phyloP scores from a whole-genome alignment of 805 yeast species.

The Diddensiella caesifluorescens region DNA sequence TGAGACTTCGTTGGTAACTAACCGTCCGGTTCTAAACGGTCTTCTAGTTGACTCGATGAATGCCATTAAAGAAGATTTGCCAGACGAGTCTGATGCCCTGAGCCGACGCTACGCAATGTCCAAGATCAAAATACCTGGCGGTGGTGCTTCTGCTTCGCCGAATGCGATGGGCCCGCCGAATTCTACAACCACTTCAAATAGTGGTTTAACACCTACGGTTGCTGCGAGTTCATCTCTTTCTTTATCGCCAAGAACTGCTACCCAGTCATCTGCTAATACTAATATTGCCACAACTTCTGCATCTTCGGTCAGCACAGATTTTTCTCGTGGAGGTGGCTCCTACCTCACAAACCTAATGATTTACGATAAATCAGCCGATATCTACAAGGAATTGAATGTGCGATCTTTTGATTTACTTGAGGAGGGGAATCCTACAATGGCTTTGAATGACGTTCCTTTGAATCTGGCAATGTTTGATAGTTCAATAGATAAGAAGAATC shows the following conservation, averaged over 20 bases:
- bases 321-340: not conserved
- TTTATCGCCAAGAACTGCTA: not conserved
- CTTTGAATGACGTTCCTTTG: conserved; percentile 49
- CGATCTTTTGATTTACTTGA: conserved; percentile 55
- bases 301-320: not conserved
- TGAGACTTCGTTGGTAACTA: conserved; percentile 14
- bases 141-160: not conserved
- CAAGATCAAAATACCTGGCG: not conserved
- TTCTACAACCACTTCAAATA: not conserved
- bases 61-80: conserved; percentile 12
- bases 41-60: conserved; percentile 19
- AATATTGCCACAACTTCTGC: not conserved
- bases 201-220: not conserved
- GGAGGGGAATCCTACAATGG: conserved; percentile 45
- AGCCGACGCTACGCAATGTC: no score
- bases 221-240: not conserved
- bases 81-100: not conserved
- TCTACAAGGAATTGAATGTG: conserved; percentile 36
- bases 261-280: not conserved
- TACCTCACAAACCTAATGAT: conserved; percentile 27
- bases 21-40: conserved; percentile 15
- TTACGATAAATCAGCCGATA: conserved; percentile 26
- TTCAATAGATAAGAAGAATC: conserved; percentile 44
- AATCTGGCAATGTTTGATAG: conserved; percentile 52
- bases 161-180: not conserved